phyloP scores from a whole-genome alignment of 305 asterid species.

The Rubia tinctorum region DNA sequence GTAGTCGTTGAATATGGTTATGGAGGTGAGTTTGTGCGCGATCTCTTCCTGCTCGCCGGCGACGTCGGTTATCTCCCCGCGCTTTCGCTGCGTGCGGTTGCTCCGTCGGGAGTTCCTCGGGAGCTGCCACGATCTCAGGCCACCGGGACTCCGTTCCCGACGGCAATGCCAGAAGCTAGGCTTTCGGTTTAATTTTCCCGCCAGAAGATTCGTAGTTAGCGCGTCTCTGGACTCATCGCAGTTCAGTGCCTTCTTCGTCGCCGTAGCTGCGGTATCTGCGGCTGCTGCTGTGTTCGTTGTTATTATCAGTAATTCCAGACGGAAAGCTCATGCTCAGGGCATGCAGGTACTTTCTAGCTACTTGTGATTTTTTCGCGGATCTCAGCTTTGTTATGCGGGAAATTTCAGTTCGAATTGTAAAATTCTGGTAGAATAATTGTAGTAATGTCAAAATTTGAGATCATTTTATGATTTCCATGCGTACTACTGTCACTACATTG shows the following conservation, averaged over 20 bases:
- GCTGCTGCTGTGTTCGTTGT: conserved; percentile 65
- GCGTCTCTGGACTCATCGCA: conserved; percentile 72
- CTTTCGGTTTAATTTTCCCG: conserved; percentile 33
- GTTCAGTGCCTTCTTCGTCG: conserved; percentile 33
- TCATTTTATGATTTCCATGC: background rate
- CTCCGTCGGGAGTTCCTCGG: conserved; percentile 53
- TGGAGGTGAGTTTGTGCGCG: conserved; percentile 33
- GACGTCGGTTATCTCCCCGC: conserved; percentile 34
- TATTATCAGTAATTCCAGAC: conserved; percentile 30
- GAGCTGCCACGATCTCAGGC: conserved; percentile 45
- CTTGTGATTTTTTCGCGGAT: background rate
- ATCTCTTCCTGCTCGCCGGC: conserved; percentile 46
- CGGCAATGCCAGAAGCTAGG: conserved; percentile 42
- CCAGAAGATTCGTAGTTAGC: conserved; percentile 31
- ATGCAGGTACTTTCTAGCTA: conserved; percentile 25
- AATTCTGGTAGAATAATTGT: background rate
- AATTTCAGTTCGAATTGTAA: background rate
- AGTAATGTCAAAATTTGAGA: background rate
- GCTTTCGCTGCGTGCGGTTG: conserved; percentile 34
- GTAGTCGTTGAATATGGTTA: background rate
- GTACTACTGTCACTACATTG: no score
- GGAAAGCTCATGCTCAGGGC: conserved; percentile 33
- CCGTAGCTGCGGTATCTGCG: conserved; percentile 62
- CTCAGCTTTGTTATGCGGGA: background rate
- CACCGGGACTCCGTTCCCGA: conserved; percentile 34